A percentile compares a stretch with the other conserved stretches of the same genome.
Evolutionary conservation across 2,329 filamentous ascomycete genomes (phyloP).

Genomic region (Fusarium sterilihyphosum): DNA sequence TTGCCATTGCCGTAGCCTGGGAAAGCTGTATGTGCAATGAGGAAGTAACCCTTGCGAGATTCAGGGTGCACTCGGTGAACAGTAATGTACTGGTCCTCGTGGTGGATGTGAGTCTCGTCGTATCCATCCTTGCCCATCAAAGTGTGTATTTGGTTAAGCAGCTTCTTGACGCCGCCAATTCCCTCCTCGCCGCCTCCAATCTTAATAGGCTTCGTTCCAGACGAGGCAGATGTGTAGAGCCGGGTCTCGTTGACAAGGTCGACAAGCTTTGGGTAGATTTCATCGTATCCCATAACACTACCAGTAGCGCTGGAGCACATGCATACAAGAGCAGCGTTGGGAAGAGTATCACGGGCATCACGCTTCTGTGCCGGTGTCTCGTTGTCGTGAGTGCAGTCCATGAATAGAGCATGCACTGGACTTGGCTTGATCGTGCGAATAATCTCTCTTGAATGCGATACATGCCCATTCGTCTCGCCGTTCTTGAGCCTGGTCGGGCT

Average conservation of each 20-base stretch:
- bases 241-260: conserved; percentile 92
- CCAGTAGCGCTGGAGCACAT: conserved; percentile 97
- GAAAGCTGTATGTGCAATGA: conserved; percentile 96
- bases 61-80: conserved; percentile 94
- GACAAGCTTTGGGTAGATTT: conserved; percentile 92
- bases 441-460: conserved; percentile 65
- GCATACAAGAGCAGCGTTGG: conserved; percentile 91
- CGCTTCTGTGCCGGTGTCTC: conserved; percentile 95
- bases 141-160: conserved; percentile 93
- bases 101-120: conserved; percentile 94
- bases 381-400: conserved; percentile 99
- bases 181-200: conserved; percentile 79
- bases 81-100: conserved; percentile 95
- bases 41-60: conserved; percentile 91
- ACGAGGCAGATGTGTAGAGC: conserved; percentile 82
- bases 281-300: conserved; percentile 98
- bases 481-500: conserved; percentile 45
- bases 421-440: conserved; percentile 86
- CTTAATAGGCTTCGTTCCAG: conserved; percentile 66
- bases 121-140: conserved; percentile 96
- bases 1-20: conserved; percentile 89
- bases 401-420: conserved; percentile 92
- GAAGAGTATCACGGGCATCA: conserved; percentile 91
- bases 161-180: conserved; percentile 89
- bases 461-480: conserved; percentile 42